phyloP scores from a whole-genome alignment of 129 eudicot species.

The Saposhnikovia divaricata region DNA sequence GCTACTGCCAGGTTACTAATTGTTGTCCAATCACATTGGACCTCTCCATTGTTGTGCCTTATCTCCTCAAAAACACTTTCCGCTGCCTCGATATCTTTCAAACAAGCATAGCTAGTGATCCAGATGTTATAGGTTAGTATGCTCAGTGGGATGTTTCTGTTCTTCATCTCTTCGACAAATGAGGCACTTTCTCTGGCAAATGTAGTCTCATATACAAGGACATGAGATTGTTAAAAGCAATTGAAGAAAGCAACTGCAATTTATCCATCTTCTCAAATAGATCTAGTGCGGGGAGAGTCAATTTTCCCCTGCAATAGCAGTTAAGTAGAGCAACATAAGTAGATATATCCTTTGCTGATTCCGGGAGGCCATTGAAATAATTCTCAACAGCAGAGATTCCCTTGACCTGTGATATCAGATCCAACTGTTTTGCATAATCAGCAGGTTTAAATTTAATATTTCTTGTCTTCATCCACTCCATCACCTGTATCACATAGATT shows the following conservation, averaged over 20 bases:
- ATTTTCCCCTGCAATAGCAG: conserved; percentile 51
- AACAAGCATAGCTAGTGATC: conserved; percentile 52
- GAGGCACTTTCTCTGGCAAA: conserved; percentile 62
- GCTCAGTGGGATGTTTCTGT: conserved; percentile 32
- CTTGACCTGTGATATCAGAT: conserved; percentile 44
- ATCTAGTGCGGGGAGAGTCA: conserved; percentile 50
- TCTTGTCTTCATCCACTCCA: conserved; percentile 81
- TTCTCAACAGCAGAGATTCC: conserved; percentile 67
- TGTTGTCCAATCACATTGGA: conserved; percentile 51
- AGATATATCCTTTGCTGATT: conserved; percentile 24
- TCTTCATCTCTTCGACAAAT: conserved; percentile 58
- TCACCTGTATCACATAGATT: conserved; percentile 35
- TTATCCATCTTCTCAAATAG: conserved; percentile 53
- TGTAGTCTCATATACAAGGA: conserved; percentile 38
- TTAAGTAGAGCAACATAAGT: conserved; percentile 70
- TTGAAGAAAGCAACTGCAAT: conserved; percentile 27
- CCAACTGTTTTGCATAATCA: conserved; percentile 53
- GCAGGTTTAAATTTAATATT: conserved; percentile 23
- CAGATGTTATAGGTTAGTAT: conserved; percentile 37
- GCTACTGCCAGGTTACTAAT: conserved; percentile 54
- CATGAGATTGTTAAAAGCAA: conserved; percentile 60
- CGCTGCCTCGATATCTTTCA: conserved; percentile 59
- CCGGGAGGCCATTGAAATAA: conserved; percentile 48
- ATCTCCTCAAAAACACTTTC: conserved; percentile 71
- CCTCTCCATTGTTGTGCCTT: conserved; percentile 12